Evolutionary conservation across 139 green algal genomes (phyloP), one percentile per base, ranked within the genome.

Genomic region (Edaphochlamys debaryana): DNA sequence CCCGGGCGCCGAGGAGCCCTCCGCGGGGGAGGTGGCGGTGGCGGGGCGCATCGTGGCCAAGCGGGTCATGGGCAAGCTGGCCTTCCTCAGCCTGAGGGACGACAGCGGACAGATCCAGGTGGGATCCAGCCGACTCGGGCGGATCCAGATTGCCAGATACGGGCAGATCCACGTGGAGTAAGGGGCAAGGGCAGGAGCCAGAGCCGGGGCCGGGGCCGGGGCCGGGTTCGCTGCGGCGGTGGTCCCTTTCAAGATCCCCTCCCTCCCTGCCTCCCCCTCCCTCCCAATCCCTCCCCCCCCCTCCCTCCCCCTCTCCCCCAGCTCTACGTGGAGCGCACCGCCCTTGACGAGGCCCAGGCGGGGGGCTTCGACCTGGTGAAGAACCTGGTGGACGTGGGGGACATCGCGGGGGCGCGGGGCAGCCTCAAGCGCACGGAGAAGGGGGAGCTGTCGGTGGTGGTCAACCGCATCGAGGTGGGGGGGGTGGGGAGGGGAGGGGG

Each of bases 21-120:
- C 22, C 27, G 56, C 11, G 7, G 72, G 52, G 20, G 29, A 42
- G 36, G 93, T 98, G n/a, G 76, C 89, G 6, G 93, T 99, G 29
- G 94, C 97, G 27, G 98, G 98, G 13, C 92, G 98, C 30, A 79
- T 99, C 1, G 95, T 98, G 88, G 91, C 92, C 15, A 93, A 94
- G 17, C 88, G 98, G 0, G 91, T 98, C 34, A 98, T 99, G 91
- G 98, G 98, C 70, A 99, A 99, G 90, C 93, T 99, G 7, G 96
- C 98, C 0, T 99, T 99, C 89, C 84, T 98, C 29, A 94, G 82
- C 9, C 68, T 99, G 34, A 60, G 88, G 34, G 98, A 99, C 86
- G 95, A 95, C 64, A 88, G 79, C 27, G 97, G 97, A 19, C 87
- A 88, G 32, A 93, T 99, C 19, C 97, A 99, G 92, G 88, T 94